Conservation (phyloP, 2,329 filamentous ascomycete genomes). For the Xylaria sp. region DNA sequence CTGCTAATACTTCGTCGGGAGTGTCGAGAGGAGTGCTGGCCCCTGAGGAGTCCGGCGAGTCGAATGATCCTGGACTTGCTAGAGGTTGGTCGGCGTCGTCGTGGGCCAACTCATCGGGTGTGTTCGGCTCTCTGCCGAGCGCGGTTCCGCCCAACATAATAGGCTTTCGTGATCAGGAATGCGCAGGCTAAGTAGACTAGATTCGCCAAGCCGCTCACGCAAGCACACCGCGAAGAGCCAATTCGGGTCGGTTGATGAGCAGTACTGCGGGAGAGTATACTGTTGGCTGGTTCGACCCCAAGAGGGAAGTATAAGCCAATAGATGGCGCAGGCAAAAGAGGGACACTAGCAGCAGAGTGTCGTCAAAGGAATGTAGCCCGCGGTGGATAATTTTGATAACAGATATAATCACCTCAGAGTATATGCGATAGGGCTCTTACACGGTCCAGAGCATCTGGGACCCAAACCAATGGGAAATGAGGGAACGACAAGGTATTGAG, state of each 20-base stretch:
- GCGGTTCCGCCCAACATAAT: conserved; percentile 29
- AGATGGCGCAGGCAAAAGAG: conserved; percentile 1
- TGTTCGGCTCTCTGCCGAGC: conserved; percentile 26
- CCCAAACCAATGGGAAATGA: conserved; percentile 1
- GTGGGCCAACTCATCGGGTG: conserved; percentile 55
- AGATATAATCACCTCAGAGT: background rate
- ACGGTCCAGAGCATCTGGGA: background rate
- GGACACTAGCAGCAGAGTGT: background rate
- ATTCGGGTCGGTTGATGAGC: background rate
- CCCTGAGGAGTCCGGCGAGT: conserved; percentile 60
- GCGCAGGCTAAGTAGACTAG: background rate
- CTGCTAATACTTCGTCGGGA: conserved; percentile 49
- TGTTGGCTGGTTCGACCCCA: background rate
- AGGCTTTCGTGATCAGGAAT: background rate
- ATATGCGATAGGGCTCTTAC: conserved; percentile 7
- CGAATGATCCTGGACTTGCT: conserved; percentile 56
- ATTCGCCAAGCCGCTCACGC: conserved; percentile 16
- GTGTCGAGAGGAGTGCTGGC: conserved; percentile 61
- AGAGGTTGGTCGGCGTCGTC: conserved; percentile 49
- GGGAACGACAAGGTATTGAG: conserved; percentile 5
- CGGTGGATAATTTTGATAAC: background rate
- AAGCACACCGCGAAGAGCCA: conserved; percentile 28
- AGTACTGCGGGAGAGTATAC: background rate
- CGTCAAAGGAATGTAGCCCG: conserved; percentile 4
- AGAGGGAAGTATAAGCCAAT: background rate